These are phyloP conservation scores for Sugiyamaella lignohabitans DNA, from an alignment of 805 yeast genomes.

Conservation along the genomic window DNA sequence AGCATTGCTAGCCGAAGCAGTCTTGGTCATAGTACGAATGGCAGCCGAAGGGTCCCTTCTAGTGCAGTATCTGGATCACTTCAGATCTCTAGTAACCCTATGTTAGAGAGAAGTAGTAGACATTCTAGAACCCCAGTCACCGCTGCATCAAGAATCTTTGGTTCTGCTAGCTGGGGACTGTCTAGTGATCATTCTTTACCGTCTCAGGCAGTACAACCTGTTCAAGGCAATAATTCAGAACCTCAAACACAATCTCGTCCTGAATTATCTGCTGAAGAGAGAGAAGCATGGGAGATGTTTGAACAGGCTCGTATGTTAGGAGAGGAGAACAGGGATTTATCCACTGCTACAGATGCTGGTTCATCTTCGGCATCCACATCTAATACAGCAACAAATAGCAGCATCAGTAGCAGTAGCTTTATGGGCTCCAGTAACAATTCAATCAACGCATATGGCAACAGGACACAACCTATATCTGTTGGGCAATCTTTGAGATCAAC, in stretches of 20 bases:
- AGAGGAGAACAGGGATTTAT: background rate
- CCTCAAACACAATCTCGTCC: slow-evolving; percentile 5
- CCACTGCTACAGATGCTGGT: background rate
- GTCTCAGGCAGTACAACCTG: background rate
- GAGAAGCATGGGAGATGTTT: slow-evolving; percentile 28
- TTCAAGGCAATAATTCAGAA: background rate
- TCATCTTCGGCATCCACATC: background rate
- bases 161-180: background rate
- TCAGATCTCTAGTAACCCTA: background rate
- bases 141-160: background rate
- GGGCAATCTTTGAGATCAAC: background rate
- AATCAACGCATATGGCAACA: background rate
- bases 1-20: no score
- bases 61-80: background rate
- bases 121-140: background rate
- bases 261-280: slow-evolving; percentile 21
- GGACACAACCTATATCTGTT: no score
- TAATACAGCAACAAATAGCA: background rate
- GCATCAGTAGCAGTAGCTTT: background rate
- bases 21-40: no score
- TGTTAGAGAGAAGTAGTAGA: background rate
- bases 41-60: background rate
- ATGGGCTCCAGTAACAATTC: background rate
- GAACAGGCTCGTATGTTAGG: slow-evolving; percentile 22
- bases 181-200: background rate